Evolutionary conservation across 306 rosid genomes (phyloP).

Genomic region (Hippophae gyantsensis): DNA sequence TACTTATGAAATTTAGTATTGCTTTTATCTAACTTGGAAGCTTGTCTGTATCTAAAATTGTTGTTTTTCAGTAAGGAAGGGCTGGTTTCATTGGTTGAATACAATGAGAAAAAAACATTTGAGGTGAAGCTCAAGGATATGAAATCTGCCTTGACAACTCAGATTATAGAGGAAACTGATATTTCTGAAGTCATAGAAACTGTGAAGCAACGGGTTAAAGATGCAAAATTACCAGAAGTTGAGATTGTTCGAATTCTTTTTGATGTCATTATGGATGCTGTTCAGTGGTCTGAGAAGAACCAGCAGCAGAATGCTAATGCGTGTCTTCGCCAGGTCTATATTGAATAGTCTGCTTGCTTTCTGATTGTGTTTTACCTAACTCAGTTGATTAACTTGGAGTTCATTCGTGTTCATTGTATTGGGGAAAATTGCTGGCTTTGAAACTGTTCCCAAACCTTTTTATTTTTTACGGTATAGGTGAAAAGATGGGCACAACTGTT

Average conservation of each 20-base stretch:
- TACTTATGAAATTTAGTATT: too few relatives aligned
- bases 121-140: conserved; percentile 93
- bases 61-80: conserved; percentile 80
- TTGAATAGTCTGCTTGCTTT: neutral
- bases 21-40: neutral
- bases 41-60: conserved; percentile 6
- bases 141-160: conserved; percentile 25
- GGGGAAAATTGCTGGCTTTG: neutral
- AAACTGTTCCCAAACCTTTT: neutral
- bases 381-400: neutral
- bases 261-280: conserved; percentile 99
- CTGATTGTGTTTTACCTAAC: neutral
- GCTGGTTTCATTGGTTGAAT: conserved; percentile 74
- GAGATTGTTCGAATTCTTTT: conserved; percentile 26
- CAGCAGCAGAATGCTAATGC: conserved; percentile 99
- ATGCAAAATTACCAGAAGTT: too few relatives aligned
- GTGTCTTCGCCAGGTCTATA: conserved; percentile 84
- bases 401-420: neutral
- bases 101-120: conserved; percentile 89
- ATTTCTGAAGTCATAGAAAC: too few relatives aligned
- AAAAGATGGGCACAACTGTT: conserved; percentile 88
- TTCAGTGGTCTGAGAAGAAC: conserved; percentile 99
- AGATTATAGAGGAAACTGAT: too few relatives aligned
- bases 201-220: too few relatives aligned
- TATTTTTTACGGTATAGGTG: conserved; percentile 41